Conservation (phyloP, 495 filamentous ascomycete species). For the Xylaria acuta region DNA sequence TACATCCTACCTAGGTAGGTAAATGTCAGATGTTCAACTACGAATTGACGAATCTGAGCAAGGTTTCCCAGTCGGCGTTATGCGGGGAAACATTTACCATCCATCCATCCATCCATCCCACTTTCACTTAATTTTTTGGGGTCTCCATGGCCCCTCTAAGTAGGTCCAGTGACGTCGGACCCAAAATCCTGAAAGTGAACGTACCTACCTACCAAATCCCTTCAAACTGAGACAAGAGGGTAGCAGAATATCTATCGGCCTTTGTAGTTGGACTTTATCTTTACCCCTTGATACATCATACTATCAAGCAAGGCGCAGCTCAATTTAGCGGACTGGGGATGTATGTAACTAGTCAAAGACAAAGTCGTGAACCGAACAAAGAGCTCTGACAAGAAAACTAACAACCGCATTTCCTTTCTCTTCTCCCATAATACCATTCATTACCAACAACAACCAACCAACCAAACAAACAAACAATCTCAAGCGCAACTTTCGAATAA, state of each 20-base stretch:
- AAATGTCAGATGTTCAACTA: neutral
- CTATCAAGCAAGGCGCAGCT: neutral
- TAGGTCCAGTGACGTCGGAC: constrained; percentile 23
- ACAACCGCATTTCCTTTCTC: neutral
- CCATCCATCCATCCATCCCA: constrained; percentile 10
- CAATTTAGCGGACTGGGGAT: neutral
- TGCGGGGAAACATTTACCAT: constrained; percentile 11
- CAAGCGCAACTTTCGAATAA: neutral
- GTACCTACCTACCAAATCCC: neutral
- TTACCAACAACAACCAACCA: constrained; percentile 22
- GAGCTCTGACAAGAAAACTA: neutral
- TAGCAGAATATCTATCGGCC: neutral
- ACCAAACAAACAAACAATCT: neutral
- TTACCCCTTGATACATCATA: neutral
- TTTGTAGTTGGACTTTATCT: neutral
- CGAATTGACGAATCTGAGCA: neutral
- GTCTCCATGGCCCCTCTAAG: constrained; percentile 6
- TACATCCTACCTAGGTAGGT: neutral
- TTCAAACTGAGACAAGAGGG: neutral
- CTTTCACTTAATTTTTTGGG: constrained; percentile 4
- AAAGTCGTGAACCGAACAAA: neutral
- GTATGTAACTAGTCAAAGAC: neutral
- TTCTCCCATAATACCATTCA: neutral
- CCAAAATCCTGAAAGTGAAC: neutral
- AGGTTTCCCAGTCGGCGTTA: neutral